Evolutionary conservation across 2,329 filamentous ascomycete species (phyloP).

Genomic region (Trichoderma citrinoviride): DNA sequence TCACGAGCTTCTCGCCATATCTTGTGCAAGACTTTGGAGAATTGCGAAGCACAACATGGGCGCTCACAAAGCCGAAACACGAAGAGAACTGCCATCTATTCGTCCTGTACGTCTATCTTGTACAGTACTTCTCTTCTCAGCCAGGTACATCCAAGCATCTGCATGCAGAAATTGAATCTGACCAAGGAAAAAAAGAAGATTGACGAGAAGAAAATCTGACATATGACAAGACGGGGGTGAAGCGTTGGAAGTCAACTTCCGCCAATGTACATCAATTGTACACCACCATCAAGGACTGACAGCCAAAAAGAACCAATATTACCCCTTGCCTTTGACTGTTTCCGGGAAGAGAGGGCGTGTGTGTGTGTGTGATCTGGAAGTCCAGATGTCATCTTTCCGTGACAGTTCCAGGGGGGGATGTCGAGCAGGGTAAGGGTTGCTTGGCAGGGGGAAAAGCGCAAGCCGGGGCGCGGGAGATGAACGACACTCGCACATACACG

Average conservation of each 20-base stretch:
- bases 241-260: background rate
- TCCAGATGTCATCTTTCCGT: background rate
- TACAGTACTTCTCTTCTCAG: background rate
- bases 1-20: too few relatives aligned
- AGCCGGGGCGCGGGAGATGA: too few relatives aligned
- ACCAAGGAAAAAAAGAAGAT: background rate
- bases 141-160: background rate
- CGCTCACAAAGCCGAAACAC: background rate
- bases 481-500: too few relatives aligned
- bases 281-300: background rate
- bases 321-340: constrained; percentile 7
- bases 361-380: background rate
- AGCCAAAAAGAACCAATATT: background rate
- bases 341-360: background rate
- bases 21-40: too few relatives aligned
- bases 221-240: background rate
- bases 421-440: too few relatives aligned
- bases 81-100: background rate
- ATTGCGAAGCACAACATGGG: too few relatives aligned
- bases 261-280: background rate
- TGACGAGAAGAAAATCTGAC: background rate
- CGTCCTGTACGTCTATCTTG: background rate
- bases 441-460: too few relatives aligned
- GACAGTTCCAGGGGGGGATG: background rate
- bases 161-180: background rate